Conservation (phyloP, 1,284 basidiomycete species). For the Malassezia cuniculi region DNA sequence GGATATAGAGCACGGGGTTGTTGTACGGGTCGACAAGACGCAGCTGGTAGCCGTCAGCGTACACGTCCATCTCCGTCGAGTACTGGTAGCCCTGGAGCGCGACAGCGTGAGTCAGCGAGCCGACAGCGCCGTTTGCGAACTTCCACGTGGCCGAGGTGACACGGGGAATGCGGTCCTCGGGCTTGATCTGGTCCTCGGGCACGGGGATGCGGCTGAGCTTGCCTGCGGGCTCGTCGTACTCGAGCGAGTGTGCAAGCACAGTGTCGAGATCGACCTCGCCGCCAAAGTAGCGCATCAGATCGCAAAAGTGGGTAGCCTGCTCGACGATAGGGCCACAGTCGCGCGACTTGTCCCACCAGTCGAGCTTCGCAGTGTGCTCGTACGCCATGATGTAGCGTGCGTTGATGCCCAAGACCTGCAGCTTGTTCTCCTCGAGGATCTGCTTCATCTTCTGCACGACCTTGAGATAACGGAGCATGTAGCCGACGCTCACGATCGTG, state of each 20-base stretch:
- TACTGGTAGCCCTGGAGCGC: slow-evolving; percentile 44
- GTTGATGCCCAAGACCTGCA: slow-evolving; percentile 93
- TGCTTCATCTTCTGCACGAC: slow-evolving; percentile 92
- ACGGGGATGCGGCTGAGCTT: slow-evolving; percentile 65
- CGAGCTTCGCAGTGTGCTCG: slow-evolving; percentile 58
- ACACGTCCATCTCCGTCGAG: slow-evolving; percentile 39
- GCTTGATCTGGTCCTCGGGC: slow-evolving; percentile 62
- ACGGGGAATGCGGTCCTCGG: slow-evolving; percentile 38
- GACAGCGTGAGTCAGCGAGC: slow-evolving; percentile 42
- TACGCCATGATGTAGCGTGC: slow-evolving; percentile 92
- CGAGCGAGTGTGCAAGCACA: slow-evolving; percentile 51
- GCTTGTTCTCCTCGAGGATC: slow-evolving; percentile 82
- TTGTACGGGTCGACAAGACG: slow-evolving; percentile 44
- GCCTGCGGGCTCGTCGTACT: slow-evolving; percentile 53
- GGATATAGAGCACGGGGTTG: slow-evolving; percentile 39
- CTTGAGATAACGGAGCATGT: slow-evolving; percentile 46
- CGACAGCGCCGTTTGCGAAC: slow-evolving; percentile 41
- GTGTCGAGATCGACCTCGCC: slow-evolving; percentile 81
- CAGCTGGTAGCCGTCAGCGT: slow-evolving; percentile 39
- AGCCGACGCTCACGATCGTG: slow-evolving; percentile 82
- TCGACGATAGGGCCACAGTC: slow-evolving; percentile 85
- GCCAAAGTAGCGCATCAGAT: slow-evolving; percentile 85
- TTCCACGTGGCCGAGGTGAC: slow-evolving; percentile 44
- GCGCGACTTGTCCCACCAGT: slow-evolving; percentile 92
- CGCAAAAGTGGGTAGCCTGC: slow-evolving; percentile 72